Evolutionary conservation across 1,284 basidiomycete genomes (phyloP), one percentile per base, ranked within the genome.

Genomic region (Cerioporus squamosus): DNA sequence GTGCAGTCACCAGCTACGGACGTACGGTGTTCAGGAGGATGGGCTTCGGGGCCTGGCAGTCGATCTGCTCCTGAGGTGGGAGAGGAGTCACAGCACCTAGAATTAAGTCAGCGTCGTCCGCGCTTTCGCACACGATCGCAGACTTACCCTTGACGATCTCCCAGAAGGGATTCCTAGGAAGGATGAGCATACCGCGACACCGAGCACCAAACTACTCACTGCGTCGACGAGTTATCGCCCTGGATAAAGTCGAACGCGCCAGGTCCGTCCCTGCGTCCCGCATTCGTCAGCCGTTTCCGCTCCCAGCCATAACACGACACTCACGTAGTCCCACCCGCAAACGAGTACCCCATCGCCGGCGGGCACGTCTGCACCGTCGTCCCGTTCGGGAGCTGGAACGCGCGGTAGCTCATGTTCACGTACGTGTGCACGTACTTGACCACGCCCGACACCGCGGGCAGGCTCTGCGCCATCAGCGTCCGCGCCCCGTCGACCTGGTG

Each of bases 221-320:
- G 85, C 15, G 68, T 65, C 7, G 86, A 85, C 9, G 82, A 79
- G 70, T 93, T 93, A 62, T 84, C 79, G 3, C 92, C 91, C 75
- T 94, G 92, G 29, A 87, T 75, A 66, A 94, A 94, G 70, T 93
- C 90, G 63, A 93, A 90, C 0, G 86, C 85, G 15, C 93, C 92
- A 1, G 93, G 91, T 0, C 93, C 92, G 70, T 91, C 90, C 18
- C 87, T 90, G 60, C 50, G 18, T 44, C 43, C 22, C 29, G 10
- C 26, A 43, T 38, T 12, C 9, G 33, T n/a, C n/a, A n/a, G n/a
- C n/a, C n/a, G n/a, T 36, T 12, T 15, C 33, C 12, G 5, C 10
- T 14, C 3, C 5, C 33, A 36, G 10, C 10, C 33, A 15, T 5
- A 36, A 15, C 33, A 36, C 5, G 15, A 8, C 10, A 55, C 82